Evolutionary conservation across 768 basidiomycete genomes (phyloP), one percentile per base, ranked within the genome.

Genomic region (Phylloporus rhodoxanthus): DNA sequence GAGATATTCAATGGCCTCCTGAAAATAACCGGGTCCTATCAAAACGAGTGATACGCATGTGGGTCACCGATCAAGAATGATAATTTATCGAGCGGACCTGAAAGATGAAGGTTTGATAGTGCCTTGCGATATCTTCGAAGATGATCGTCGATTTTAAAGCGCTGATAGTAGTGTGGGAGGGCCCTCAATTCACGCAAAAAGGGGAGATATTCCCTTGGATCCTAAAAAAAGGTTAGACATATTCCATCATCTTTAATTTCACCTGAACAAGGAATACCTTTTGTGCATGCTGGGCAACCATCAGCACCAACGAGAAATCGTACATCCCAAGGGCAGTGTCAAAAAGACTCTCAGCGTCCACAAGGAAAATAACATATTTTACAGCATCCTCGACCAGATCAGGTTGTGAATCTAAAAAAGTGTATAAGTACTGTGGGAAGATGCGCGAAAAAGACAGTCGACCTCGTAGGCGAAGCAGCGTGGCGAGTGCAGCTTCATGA

Each of bases 281-380:
- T 65, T 98, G 94, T 41, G 95, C 88, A 61, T 96, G 87, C 63
- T 98, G 96, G 1, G 96, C 94, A 36, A 99, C 81, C 85, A 98
- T 85, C 20, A 98, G 73, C 7, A 97, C 95, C 15, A 99, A 73
- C 25, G 89, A 84, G 71, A 98, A 98, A 68, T 99, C 93, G 62
- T 99, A 99, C 93, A 98, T 98, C 17, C 96, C 96, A 28, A 99
- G 77, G 1, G 96, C 96, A 10, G 89, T 87, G 65, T 98, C 84
- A 70, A 95, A 98, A 4, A 99, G 76, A 39, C 76, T 75, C 59
- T 98, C 82, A 0, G 92, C 92, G 57, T 98, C 91, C 17, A 92
- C 91, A 28, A 99, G 79, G 76, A 98, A 99, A 66, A 98, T 97
- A 65, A 98, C 86, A 62, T 98, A 99, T 64, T 94, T 97, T 60